Base-by-base conservation (phyloP, 192 early-diverging fungal species). In the Umbelopsis isabellina region DNA sequence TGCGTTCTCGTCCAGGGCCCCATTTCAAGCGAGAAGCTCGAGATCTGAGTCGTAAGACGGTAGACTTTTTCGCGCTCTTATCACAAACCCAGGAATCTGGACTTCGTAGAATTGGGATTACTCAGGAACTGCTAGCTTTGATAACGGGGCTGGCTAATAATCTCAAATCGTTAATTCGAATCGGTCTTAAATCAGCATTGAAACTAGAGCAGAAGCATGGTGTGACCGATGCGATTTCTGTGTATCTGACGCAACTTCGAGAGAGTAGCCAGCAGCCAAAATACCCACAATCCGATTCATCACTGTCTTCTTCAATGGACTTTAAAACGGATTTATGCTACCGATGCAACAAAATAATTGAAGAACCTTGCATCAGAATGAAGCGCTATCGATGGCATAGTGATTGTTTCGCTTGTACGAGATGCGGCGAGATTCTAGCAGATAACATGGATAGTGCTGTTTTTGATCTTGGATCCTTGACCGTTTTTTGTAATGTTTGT, bases 71-170 rank as follows among this genome's bases (percentile, higher is more conserved):
- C 79, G 88, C 94, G 15, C 72, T 97, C 16, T 82, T 99, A 35
- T 90, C 91, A 4, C 86, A 91, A 68, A 90, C 90, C 1, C 83
- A 89, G 47, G 75, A 89, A 70, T 77, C 75, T 71, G 82, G 82
- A 25, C 74, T 82, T 4, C 79, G 80, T 48, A 67, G 73, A 64
- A 64, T 82, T 23, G 85, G 84, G 2, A 86, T 92, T 51, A 95
- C 94, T 6, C 87, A 95, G 69, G 92, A 96, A 80, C 79, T 98
- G 73, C 85, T 97, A 71, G 88, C 90, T 10, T 76, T 95, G 13
- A 94, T 98, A 2, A 96, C 95, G 48, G 86, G 86, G 13, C 83
- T 99, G 13, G 97, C 97, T 4, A 95, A 97, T 70, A 87, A 89
- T 45, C 85, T 99, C 48, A 99, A 99, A 71, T 88, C 91, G 12